Conservation (phyloP, 495 filamentous ascomycete species). For the Talaromyces wortmannii region DNA sequence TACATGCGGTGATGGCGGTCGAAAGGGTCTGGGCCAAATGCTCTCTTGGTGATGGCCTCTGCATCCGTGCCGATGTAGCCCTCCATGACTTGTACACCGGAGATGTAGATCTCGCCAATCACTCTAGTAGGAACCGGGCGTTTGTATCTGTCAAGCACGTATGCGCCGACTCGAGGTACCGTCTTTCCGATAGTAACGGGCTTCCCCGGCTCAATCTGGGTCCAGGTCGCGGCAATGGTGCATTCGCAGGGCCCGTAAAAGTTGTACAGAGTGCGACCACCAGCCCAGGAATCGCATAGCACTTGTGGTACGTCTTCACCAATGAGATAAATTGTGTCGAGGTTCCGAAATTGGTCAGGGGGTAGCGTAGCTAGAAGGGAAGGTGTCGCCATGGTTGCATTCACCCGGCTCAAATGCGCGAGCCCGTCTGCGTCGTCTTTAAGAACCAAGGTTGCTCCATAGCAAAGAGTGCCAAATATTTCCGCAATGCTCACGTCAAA, state of each 20-base stretch:
- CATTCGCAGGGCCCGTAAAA: slow-evolving; percentile 23
- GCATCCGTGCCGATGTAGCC: slow-evolving; percentile 13
- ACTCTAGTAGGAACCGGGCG: slow-evolving; percentile 10
- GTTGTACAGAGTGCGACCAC: slow-evolving; percentile 14
- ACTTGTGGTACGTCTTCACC: slow-evolving; percentile 20
- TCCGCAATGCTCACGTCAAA: slow-evolving; percentile 17
- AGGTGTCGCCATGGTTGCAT: slow-evolving; percentile 15
- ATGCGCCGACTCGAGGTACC: slow-evolving; percentile 12
- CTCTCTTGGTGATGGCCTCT: background rate
- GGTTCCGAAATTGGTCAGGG: slow-evolving; percentile 11
- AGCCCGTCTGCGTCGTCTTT: slow-evolving; percentile 10
- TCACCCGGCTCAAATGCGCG: slow-evolving; percentile 10
- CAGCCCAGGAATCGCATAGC: slow-evolving; percentile 17
- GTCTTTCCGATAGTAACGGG: slow-evolving; percentile 16
- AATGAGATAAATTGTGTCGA: slow-evolving; percentile 15
- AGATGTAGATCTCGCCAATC: slow-evolving; percentile 17
- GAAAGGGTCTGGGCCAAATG: slow-evolving; percentile 11
- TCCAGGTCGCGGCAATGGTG: slow-evolving; percentile 8
- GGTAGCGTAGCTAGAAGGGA: slow-evolving; percentile 9
- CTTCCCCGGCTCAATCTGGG: slow-evolving; percentile 5
- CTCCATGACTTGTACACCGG: slow-evolving; percentile 14
- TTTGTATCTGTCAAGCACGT: slow-evolving; percentile 13
- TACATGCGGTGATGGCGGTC: slow-evolving; percentile 15
- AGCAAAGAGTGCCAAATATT: slow-evolving; percentile 13
- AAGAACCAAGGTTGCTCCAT: slow-evolving; percentile 14